These are phyloP conservation scores for Aspergillus sp. DNA, from an alignment of 2,329 filamentous ascomycete species.

Conservation along the genomic window DNA sequence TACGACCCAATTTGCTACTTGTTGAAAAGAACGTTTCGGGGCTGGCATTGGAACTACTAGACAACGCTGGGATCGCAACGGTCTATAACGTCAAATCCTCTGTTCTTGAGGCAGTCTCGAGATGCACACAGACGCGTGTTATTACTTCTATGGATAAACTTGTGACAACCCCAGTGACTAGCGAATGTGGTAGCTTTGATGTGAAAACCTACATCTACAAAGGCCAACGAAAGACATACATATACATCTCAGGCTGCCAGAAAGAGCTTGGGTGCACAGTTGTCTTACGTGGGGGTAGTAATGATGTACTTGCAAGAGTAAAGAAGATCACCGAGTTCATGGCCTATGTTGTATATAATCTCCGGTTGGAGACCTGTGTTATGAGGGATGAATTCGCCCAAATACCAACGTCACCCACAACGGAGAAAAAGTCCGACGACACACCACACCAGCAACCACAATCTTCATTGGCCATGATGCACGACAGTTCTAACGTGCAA, in stretches of 20 bases:
- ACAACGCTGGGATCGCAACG: slow-evolving; percentile 86
- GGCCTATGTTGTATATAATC: slow-evolving; percentile 97
- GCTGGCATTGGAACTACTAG: slow-evolving; percentile 81
- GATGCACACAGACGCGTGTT: slow-evolving; percentile 87
- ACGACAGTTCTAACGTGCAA: slow-evolving; percentile 5
- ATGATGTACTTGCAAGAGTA: slow-evolving; percentile 69
- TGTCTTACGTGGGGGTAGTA: slow-evolving; percentile 78
- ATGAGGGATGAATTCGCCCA: slow-evolving; percentile 91
- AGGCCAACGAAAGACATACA: slow-evolving; percentile 87
- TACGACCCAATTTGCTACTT: slow-evolving; percentile 82
- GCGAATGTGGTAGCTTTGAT: slow-evolving; percentile 85
- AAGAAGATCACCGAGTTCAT: slow-evolving; percentile 98
- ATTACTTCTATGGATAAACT: slow-evolving; percentile 96
- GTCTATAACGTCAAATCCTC: slow-evolving; percentile 96
- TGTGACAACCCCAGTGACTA: slow-evolving; percentile 69
- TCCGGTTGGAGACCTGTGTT: slow-evolving; percentile 91
- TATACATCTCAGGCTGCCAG: slow-evolving; percentile 87
- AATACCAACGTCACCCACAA: slow-evolving; percentile 65
- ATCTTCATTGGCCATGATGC: slow-evolving; percentile 3
- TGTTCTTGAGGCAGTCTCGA: slow-evolving; percentile 89
- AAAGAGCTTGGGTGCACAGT: slow-evolving; percentile 94
- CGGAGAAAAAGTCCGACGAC: slow-evolving; percentile 23
- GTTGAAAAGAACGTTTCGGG: slow-evolving; percentile 92
- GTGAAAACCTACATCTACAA: slow-evolving; percentile 92
- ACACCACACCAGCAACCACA: slow-evolving; percentile 7